Evolutionary conservation across 371 early-diverging fungal genomes (phyloP), one percentile per base, ranked within the genome.

Genomic region (Mortierella sp.): DNA sequence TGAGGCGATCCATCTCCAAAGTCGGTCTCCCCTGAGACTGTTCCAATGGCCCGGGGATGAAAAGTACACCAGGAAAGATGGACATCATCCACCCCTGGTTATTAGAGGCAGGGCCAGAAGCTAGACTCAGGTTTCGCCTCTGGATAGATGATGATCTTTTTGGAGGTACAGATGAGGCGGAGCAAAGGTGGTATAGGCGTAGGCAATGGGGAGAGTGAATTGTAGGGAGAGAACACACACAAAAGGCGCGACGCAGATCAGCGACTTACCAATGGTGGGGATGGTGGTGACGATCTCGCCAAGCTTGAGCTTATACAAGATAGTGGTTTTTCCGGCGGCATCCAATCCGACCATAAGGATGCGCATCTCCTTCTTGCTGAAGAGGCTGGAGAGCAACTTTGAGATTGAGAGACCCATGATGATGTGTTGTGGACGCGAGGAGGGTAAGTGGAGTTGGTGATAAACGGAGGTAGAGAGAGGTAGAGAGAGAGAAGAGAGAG

Each of bases 271-370:
- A 84, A 95, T 96, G 83, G 99, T 99, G 47, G 99, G 99, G 80
- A 99, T 98, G 62, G 99, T 99, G 50, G 97, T 97, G 63, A 98
- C 97, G 68, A 96, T 94, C 87, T 98, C 96, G 64, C 98, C 98
- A 64, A 97, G 88, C 91, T 99, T 96, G 69, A 95, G 88, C 83
- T 91, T 88, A 77, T 91, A 91, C n/a, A 92, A 83, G 72, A 91
- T 91, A 74, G 91, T 96, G 47, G 97, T 98, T 84, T 98, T 98
- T 63, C 98, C 98, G 44, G 98, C 96, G 62, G 95, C 95, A 84
- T 98, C 98, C 60, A 96, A 89, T 45, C 98, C 98, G 37, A 97
- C 89, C 86, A 97, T 94, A 67, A 97, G 85, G 74, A 97, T 92
- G 72, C 94, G 94, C 85, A 96, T 91, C 85, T 97, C 95, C 70